Conservation (phyloP, 1,284 basidiomycete genomes). For the Megacollybia platyphylla region DNA sequence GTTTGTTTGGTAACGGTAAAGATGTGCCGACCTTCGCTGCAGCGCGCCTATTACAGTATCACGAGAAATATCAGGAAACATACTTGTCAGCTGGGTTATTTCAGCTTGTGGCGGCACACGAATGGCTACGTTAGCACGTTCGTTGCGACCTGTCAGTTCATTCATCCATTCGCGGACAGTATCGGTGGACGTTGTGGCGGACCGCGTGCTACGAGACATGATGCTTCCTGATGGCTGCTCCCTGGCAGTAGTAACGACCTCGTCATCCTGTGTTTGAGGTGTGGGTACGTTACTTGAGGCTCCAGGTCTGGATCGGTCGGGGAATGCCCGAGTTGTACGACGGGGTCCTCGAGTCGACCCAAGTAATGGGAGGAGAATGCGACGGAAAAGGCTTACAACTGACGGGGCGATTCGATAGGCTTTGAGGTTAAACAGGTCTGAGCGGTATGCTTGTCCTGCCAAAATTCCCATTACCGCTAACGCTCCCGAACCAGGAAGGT, state of each 20-base stretch:
- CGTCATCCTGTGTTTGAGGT: slow-evolving; percentile 23
- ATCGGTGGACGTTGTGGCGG: slow-evolving; percentile 4
- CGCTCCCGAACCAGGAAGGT: slow-evolving; percentile 50
- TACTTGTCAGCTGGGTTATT: slow-evolving; percentile 57
- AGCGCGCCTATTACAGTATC: slow-evolving; percentile 69
- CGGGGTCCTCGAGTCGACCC: slow-evolving; percentile 41
- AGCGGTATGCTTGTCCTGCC: slow-evolving; percentile 67
- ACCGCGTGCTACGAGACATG: background rate
- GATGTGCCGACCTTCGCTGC: slow-evolving; percentile 59
- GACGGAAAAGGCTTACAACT: slow-evolving; percentile 26
- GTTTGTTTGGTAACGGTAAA: slow-evolving; percentile 5
- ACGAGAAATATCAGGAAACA: slow-evolving; percentile 74
- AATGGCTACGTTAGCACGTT: slow-evolving; percentile 35
- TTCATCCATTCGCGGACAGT: slow-evolving; percentile 71
- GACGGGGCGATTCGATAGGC: slow-evolving; percentile 57
- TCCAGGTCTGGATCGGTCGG: slow-evolving; percentile 18
- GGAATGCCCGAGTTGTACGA: slow-evolving; percentile 29
- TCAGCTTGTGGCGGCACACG: slow-evolving; percentile 66
- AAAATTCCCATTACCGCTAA: slow-evolving; percentile 53
- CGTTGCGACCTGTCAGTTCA: slow-evolving; percentile 57
- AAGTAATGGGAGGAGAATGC: slow-evolving; percentile 40
- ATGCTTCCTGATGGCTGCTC: slow-evolving; percentile 13
- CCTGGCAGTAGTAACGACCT: slow-evolving; percentile 45
- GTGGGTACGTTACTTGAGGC: slow-evolving; percentile 8
- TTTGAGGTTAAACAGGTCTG: slow-evolving; percentile 67